These are phyloP conservation scores for Phytopythium ostracodes DNA, from an alignment of 352 stramenopile genomes.

Conservation along the genomic window DNA sequence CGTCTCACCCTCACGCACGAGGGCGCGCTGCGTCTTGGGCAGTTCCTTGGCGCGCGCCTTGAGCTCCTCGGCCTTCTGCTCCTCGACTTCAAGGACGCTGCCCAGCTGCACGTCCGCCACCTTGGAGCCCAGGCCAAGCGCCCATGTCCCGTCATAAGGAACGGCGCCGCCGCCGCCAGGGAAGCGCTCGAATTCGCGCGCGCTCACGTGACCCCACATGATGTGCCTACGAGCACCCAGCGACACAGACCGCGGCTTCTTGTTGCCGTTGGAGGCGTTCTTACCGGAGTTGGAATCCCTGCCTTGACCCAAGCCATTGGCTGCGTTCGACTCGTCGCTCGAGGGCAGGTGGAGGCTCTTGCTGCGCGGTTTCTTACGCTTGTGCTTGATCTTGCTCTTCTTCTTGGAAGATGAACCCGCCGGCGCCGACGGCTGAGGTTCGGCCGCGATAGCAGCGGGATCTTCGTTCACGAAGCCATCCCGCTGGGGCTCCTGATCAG, in stretches of 20 bases:
- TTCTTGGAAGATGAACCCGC: conserved; percentile 22
- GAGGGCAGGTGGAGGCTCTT: conserved; percentile 56
- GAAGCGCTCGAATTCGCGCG: conserved; percentile 76
- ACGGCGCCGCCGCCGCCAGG: conserved; percentile 69
- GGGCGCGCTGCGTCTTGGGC: conserved; percentile 48
- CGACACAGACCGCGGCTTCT: conserved; percentile 55
- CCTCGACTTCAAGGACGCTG: conserved; percentile 65
- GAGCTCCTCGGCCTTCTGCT: conserved; percentile 42
- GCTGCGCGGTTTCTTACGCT: conserved; percentile 66
- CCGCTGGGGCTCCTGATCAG: neutral
- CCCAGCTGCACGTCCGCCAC: conserved; percentile 65
- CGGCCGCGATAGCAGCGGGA: conserved; percentile 5
- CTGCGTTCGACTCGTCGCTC: conserved; percentile 5
- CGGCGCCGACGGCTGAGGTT: conserved; percentile 10
- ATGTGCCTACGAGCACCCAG: conserved; percentile 65
- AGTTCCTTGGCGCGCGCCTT: conserved; percentile 56
- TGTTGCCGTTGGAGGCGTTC: conserved; percentile 14
- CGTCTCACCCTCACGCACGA: conserved; percentile 63
- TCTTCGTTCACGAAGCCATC: neutral
- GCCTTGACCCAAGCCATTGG: neutral
- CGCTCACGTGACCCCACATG: conserved; percentile 68
- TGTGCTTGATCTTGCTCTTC: conserved; percentile 75
- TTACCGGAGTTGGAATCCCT: neutral
- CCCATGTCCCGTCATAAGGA: conserved; percentile 81
- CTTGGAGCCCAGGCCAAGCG: conserved; percentile 59